Conservation (phyloP, 306 rosid species). For the Pachyrhizus erosus region DNA sequence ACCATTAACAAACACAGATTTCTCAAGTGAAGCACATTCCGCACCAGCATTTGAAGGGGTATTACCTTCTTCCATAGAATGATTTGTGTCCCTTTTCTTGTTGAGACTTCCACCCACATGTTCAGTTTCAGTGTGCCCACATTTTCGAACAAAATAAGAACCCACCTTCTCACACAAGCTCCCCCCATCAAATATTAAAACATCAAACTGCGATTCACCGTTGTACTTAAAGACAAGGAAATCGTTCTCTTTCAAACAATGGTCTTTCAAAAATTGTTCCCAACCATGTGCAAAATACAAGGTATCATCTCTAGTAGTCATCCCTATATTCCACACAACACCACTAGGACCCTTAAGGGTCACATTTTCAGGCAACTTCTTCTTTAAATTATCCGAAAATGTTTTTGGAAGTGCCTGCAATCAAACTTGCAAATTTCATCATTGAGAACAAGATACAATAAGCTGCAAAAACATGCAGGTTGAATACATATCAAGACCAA, state of each 20-base stretch:
- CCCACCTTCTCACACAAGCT: slow-evolving; percentile 68
- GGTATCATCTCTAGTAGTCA: slow-evolving; percentile 49
- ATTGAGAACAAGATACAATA: slow-evolving; percentile 9
- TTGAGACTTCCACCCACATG: slow-evolving; percentile 30
- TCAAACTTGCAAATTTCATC: slow-evolving; percentile 11
- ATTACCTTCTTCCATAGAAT: slow-evolving; percentile 42
- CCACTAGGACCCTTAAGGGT: slow-evolving; percentile 74
- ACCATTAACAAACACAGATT: slow-evolving; percentile 21
- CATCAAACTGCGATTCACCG: slow-evolving; percentile 65
- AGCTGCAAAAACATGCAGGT: background rate
- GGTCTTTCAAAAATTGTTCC: slow-evolving; percentile 65
- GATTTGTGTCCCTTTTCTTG: slow-evolving; percentile 41
- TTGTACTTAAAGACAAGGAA: slow-evolving; percentile 71
- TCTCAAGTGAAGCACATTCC: slow-evolving; percentile 44
- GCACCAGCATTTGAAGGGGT: slow-evolving; percentile 44
- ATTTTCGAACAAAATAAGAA: slow-evolving; percentile 64
- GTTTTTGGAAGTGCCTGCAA: slow-evolving; percentile 70
- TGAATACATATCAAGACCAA: background rate
- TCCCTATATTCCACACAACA: slow-evolving; percentile 59
- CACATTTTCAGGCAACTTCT: slow-evolving; percentile 63
- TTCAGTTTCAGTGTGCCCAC: slow-evolving; percentile 41
- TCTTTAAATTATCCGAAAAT: slow-evolving; percentile 56
- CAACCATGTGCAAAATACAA: slow-evolving; percentile 62
- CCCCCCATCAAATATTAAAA: slow-evolving; percentile 59
- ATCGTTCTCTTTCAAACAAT: slow-evolving; percentile 67